A percentile compares a stretch with the other conserved stretches of the same genome.
These are phyloP conservation scores for Carex scoparia DNA, from an alignment of 176 grass and related monocot genomes.

Conservation along the genomic window DNA sequence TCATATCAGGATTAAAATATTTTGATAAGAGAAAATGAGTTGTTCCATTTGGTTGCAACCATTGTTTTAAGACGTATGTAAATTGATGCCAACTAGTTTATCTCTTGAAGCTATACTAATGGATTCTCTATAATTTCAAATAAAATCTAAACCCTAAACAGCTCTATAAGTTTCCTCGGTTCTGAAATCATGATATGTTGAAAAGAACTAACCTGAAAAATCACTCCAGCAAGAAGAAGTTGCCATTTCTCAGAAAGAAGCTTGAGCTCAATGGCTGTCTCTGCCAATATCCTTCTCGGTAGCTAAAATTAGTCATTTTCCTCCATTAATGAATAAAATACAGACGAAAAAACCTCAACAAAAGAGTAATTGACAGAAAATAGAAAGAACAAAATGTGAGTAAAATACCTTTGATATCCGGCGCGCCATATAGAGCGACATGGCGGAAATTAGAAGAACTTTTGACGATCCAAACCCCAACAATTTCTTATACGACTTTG, in stretches of 20 bases:
- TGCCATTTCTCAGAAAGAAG: constrained; percentile 86
- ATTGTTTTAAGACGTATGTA: background rate
- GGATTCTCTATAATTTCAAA: background rate
- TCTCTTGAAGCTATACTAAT: background rate
- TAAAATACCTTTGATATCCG: constrained; percentile 55
- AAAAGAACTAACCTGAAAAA: constrained; percentile 59
- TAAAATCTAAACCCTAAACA: background rate
- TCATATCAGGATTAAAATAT: background rate
- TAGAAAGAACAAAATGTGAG: background rate
- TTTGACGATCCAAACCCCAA: background rate
- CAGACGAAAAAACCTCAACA: background rate
- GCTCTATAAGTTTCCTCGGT: background rate
- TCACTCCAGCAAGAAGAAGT: constrained; percentile 62
- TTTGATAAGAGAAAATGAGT: background rate
- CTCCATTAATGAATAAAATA: constrained; percentile 4
- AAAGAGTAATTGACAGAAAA: background rate
- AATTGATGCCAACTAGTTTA: background rate
- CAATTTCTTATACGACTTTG: background rate
- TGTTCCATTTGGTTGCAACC: background rate
- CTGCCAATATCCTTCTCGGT: constrained; percentile 55
- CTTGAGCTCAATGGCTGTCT: constrained; percentile 67
- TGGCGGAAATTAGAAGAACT: constrained; percentile 4
- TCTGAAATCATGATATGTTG: background rate
- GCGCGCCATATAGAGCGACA: constrained; percentile 68
- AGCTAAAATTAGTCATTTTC: constrained; percentile 34